Evolutionary conservation across 768 basidiomycete genomes (phyloP), one percentile per base, ranked within the genome.

Genomic region (Auricularia heimuer): DNA sequence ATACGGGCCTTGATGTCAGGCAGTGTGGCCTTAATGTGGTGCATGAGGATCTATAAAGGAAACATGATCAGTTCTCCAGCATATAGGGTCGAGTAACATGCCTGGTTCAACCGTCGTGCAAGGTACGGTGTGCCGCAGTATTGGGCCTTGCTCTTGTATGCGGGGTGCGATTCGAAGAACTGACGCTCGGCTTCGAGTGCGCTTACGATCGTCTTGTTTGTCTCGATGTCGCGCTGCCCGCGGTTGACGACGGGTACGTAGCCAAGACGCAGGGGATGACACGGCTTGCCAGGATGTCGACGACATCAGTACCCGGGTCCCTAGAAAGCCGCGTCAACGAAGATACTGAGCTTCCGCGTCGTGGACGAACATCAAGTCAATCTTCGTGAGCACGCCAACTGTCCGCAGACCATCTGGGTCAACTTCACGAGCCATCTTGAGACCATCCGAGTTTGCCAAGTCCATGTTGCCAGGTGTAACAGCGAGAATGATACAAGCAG

Each of bases 211-310:
- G 91, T 76, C 75, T 96, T 97, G 69, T 85, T 85, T 12, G 81
- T 78, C 68, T 99, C 97, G 69, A 99, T 99, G 75, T 99, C 97
- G 61, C 94, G 87, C 74, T 98, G 97, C 44, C 96, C 95, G 74
- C 97, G 87, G 76, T 99, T 99, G 71, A 99, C 97, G 8, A 99
- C 97, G 10, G 97, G 97, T 3, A 98, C 97, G 73, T 98, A 99
- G 62, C 97, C 97, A 51, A 99, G 78, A 65, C 97, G 88, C 44
- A 99, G 83, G 61, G 97, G 72, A 98, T 98, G 69, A 99, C 86
- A 62, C 97, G 87, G 8, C 97, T 96, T 3, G 97, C 97, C 61
- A 99, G 85, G 74, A 99, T 98, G 75, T 99, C 97, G 35, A 99
- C 94, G 42, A 99, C 97, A 74, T 99, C 96, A 4, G 96, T 98